Evolutionary conservation across 192 early-diverging fungal genomes (phyloP), one percentile per base, ranked within the genome.

Genomic region (Chytriomyces sp.): DNA sequence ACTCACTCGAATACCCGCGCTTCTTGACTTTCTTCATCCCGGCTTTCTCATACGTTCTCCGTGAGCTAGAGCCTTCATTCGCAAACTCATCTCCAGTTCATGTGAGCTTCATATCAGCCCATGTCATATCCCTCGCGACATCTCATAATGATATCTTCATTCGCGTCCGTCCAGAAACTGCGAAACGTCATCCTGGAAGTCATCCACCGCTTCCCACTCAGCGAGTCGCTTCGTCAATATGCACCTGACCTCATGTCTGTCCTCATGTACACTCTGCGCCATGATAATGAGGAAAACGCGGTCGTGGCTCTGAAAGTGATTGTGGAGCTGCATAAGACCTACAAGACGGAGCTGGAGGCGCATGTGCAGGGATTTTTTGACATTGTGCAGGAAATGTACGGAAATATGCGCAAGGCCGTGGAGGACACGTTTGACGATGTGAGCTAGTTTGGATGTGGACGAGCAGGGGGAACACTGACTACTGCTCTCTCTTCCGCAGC

Each of bases 281-380:
- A 86, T 26, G 98, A 99, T 74, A 98, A 99, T 74, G 98, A 99
- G 77, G 98, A 99, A n/a, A 98, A 98, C 70, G 96, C 91, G 5
- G 92, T 93, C 19, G 83, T 95, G 1, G 91, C 92, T 70, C 81
- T 99, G 28, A 97, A 98, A 75, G 93, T 96, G 39, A 93, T 98
- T 59, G 93, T 95, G 56, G 98, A 99, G 68, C 84, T 99, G 61
- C 94, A 99, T 74, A 93, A 95, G 68, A 86, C 85, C 31, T 96
- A 90, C 73, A 93, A 92, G 49, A 75, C 88, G 49, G 72, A 86
- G 17, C 84, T 98, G 17, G 95, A 98, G 78, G 90, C 90, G 49
- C 86, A 94, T 69, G 92, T 96, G 0, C 89, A 93, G 73, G 88
- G 91, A 4, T 98, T 98, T 64, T 86, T 98, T 31, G 91, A 94